These are phyloP conservation scores for Cladorrhinum sp. DNA, from an alignment of 2,329 filamentous ascomycete genomes.

Conservation along the genomic window DNA sequence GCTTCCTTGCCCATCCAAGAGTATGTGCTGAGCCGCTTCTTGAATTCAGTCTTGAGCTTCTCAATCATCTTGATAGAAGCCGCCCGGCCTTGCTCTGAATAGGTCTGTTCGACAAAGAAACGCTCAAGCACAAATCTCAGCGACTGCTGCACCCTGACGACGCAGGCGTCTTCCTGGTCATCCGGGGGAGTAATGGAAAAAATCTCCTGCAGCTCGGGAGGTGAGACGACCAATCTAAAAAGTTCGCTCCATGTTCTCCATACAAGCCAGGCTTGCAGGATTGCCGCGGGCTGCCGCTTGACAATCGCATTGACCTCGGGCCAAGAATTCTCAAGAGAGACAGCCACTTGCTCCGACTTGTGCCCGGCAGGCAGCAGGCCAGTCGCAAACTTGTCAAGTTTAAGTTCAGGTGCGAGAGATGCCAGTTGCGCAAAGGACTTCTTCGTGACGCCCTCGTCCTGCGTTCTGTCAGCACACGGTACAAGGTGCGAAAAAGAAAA, in stretches of 20 bases:
- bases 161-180: no score
- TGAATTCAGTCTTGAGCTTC: constrained; percentile 66
- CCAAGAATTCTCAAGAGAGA: neutral
- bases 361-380: constrained; percentile 7
- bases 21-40: constrained; percentile 54
- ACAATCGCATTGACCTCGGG: constrained; percentile 40
- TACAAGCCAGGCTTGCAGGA: constrained; percentile 39
- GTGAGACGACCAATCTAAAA: no score
- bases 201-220: no score
- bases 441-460: neutral
- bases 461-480: neutral
- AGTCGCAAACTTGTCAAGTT: constrained; percentile 14
- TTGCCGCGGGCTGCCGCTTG: constrained; percentile 15
- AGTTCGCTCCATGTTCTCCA: constrained; percentile 38
- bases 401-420: neutral
- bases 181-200: no score
- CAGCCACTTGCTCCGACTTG: neutral
- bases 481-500: no score
- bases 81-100: constrained; percentile 62
- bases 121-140: constrained; percentile 67
- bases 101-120: constrained; percentile 68
- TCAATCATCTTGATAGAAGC: constrained; percentile 68
- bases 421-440: neutral
- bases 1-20: constrained; percentile 65
- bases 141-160: no score